Evolutionary conservation across 768 basidiomycete genomes (phyloP).

Genomic region (Lactarius indigo): DNA sequence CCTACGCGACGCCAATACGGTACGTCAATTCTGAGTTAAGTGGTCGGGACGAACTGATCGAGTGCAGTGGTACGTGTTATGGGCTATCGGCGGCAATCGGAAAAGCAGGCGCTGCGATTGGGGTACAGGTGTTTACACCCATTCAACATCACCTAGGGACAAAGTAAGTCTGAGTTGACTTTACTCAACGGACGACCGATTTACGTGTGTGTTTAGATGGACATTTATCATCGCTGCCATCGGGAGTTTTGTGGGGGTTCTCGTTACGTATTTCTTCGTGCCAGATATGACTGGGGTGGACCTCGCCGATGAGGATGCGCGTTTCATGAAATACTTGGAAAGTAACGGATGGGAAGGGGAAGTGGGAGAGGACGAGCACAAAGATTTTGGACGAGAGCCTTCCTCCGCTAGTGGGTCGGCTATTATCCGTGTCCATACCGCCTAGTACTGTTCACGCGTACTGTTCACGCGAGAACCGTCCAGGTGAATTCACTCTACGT

Average conservation of each 20-base stretch:
- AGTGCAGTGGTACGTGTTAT: constrained; percentile 58
- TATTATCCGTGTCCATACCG: too few relatives aligned
- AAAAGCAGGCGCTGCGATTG: constrained; percentile 66
- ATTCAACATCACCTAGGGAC: constrained; percentile 64
- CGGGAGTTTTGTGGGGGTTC: constrained; percentile 58
- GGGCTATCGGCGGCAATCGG: constrained; percentile 65
- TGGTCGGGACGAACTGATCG: constrained; percentile 7
- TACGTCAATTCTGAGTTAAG: constrained; percentile 26
- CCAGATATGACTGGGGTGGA: constrained; percentile 66
- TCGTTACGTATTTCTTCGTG: constrained; percentile 65
- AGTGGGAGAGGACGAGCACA: constrained; percentile 53
- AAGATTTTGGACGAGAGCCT: constrained; percentile 4
- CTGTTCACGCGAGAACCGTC: too few relatives aligned
- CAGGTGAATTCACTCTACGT: too few relatives aligned
- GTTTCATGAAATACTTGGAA: constrained; percentile 55
- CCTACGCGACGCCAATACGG: constrained; percentile 63
- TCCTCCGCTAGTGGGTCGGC: too few relatives aligned
- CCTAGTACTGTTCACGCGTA: not conserved
- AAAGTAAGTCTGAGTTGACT: constrained; percentile 36
- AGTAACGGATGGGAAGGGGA: constrained; percentile 65
- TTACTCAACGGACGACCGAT: not conserved
- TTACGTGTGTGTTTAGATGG: constrained; percentile 39
- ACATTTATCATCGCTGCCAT: constrained; percentile 67
- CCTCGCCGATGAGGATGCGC: constrained; percentile 60
- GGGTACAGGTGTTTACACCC: constrained; percentile 67